Base-by-base conservation (phyloP, 306 rosid genomes). In the Lathyrus oleraceus region DNA sequence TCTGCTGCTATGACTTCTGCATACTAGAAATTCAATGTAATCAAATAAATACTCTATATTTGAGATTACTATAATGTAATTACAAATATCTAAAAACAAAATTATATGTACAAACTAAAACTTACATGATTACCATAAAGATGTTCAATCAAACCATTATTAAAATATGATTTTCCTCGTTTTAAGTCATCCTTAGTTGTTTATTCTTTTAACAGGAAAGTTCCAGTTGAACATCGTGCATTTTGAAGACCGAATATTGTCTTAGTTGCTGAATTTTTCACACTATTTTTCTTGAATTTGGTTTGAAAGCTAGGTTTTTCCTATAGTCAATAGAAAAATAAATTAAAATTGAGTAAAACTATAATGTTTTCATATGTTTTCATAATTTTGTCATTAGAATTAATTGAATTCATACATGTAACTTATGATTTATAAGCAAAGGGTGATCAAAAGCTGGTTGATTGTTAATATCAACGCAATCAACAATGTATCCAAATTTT, bases 121-220 rank as follows among this genome's bases (percentile, higher is more conserved):
- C 54, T 10, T 47, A 75, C 69, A 58, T 67, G 74, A 21, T 0
- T 1, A n/a, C 2, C 19, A 1, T 2, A n/a, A 0, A 0, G 0
- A 1, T 2, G 0, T 5, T 27, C 4, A 5, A n/a, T 0, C 3
- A 58, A 2, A 2, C 32, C 27, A 15, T 25, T 40, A 2, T 7
- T n/a, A 30, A 52, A 72, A 13, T 12, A 12, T 58, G 38, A 13
- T 36, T 35, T 59, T 0, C 6, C 5, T 25, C 13, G 36, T 11
- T 38, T 15, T 0, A 68, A 17, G 4, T 67, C 52, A 13, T 45
- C 10, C 44, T 30, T 40, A 8, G 39, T 65, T 28, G 28, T 54
- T 65, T 28, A 20, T 54, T 36, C 73, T 65, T 0, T 30, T 47
- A 49, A 76, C 42, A 28, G 72, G 71, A 69, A 70, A 0, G 53